These are phyloP conservation scores for Wallacemonas sp. DNA, from an alignment of 208 protist genomes.

Conservation along the genomic window DNA sequence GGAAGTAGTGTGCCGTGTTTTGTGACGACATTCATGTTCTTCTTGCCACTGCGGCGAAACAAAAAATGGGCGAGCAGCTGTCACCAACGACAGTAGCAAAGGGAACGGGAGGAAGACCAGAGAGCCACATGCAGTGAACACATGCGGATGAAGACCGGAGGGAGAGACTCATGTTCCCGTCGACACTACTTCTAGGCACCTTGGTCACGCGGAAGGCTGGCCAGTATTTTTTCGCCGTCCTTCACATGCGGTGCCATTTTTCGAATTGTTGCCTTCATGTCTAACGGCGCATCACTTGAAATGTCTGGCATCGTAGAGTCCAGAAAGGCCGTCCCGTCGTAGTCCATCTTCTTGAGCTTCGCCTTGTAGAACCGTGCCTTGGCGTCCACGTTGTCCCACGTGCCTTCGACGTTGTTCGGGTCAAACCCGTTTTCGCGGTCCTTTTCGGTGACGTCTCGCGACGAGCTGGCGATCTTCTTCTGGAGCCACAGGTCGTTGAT, in stretches of 20 bases:
- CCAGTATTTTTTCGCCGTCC: constrained; percentile 82
- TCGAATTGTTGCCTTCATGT: constrained; percentile 75
- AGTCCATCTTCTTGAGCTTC: constrained; percentile 87
- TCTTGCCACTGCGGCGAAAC: too few species aligned
- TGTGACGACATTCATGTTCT: too few species aligned
- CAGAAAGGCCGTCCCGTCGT: constrained; percentile 72
- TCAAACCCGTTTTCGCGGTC: constrained; percentile 73
- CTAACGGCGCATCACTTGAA: constrained; percentile 69
- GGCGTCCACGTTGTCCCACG: constrained; percentile 78
- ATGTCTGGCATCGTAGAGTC: constrained; percentile 70
- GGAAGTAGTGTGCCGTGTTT: too few species aligned
- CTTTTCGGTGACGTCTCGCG: constrained; percentile 32
- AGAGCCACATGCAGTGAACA: too few species aligned
- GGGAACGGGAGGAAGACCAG: too few species aligned
- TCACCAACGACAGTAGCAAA: too few species aligned
- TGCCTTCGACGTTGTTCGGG: constrained; percentile 66
- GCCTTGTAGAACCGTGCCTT: constrained; percentile 87
- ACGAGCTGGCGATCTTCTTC: constrained; percentile 46
- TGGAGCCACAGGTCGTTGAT: constrained; percentile 83
- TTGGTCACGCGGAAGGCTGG: constrained; percentile 34
- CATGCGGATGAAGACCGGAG: too few species aligned
- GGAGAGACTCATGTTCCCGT: too few species aligned
- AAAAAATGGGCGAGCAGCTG: too few species aligned
- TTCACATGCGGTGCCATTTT: constrained; percentile 85
- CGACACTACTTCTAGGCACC: background rate